phyloP scores from a whole-genome alignment of 1,284 basidiomycete genomes.

The Papiliotrema terrestris region DNA sequence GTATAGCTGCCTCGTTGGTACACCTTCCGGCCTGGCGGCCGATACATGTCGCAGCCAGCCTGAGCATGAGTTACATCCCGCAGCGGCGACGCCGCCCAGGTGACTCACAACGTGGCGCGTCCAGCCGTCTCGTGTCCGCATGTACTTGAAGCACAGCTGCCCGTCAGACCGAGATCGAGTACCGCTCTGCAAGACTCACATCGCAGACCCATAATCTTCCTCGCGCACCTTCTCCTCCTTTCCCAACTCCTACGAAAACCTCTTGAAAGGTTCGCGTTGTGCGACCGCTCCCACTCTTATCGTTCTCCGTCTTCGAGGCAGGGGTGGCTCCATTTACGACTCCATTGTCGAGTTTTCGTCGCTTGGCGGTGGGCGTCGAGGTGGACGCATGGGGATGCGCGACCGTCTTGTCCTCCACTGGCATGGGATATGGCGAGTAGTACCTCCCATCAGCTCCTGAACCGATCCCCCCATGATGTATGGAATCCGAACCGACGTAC shows the following conservation, averaged over 20 bases:
- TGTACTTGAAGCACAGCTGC: constrained; percentile 90
- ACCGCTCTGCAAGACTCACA: constrained; percentile 19
- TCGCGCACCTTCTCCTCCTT: constrained; percentile 49
- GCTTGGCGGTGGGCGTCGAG: not conserved
- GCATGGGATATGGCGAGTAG: constrained; percentile 79
- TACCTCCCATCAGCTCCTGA: constrained; percentile 54
- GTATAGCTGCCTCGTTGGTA: constrained; percentile 85
- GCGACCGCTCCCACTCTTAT: too few relatives aligned
- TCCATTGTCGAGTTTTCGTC: constrained; percentile 1
- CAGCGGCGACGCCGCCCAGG: not conserved
- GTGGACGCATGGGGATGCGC: not conserved
- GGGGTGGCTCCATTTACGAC: not conserved
- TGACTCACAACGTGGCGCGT: constrained; percentile 67
- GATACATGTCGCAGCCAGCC: constrained; percentile 66
- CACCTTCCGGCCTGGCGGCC: constrained; percentile 85
- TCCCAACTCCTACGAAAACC: constrained; percentile 60
- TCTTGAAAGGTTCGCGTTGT: too few relatives aligned
- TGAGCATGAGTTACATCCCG: constrained; percentile 40
- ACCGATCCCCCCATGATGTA: not conserved
- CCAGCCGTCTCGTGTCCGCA: constrained; percentile 68
- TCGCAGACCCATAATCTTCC: constrained; percentile 49
- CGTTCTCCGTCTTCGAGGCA: too few relatives aligned
- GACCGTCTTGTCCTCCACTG: constrained; percentile 59
- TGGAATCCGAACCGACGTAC: constrained; percentile 17
- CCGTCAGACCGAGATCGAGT: not conserved